Conservation (phyloP, 352 stramenopile species). For the Blastocystis sp. region DNA sequence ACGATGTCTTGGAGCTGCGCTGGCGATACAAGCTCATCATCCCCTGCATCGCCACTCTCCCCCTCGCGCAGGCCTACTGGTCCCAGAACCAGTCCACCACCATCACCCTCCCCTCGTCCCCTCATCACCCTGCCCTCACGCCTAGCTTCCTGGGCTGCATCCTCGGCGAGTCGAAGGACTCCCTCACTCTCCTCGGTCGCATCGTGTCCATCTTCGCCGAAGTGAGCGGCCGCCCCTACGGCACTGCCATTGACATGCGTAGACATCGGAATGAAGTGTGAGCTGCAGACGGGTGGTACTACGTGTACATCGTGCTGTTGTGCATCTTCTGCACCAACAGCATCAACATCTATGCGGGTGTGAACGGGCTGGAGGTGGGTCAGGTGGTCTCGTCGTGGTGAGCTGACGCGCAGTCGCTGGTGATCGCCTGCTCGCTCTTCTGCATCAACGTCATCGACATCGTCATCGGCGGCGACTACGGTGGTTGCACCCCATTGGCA, state of each 20-base stretch:
- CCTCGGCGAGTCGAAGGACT: conserved; percentile 10
- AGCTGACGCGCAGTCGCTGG: conserved; percentile 69
- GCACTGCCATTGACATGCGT: conserved; percentile 38
- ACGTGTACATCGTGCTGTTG: conserved; percentile 96
- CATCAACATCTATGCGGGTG: conserved; percentile 98
- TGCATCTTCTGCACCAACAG: conserved; percentile 98
- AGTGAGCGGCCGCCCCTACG: conserved; percentile 27
- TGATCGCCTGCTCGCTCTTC: conserved; percentile 87
- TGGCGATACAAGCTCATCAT: conserved; percentile 93
- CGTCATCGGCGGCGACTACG: conserved; percentile 72
- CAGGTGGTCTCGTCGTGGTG: conserved; percentile 77
- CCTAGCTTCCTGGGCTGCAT: conserved; percentile 29
- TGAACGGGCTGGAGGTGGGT: conserved; percentile 95
- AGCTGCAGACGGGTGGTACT: conserved; percentile 88
- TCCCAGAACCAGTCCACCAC: conserved; percentile 28
- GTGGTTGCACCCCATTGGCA: not conserved
- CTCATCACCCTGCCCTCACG: not conserved
- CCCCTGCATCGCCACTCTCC: conserved; percentile 89
- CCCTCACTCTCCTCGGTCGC: conserved; percentile 5
- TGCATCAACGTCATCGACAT: conserved; percentile 92
- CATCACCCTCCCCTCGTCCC: conserved; percentile 21
- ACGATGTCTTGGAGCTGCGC: conserved; percentile 92
- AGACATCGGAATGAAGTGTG: conserved; percentile 78
- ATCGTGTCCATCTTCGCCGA: conserved; percentile 32
- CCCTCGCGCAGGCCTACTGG: conserved; percentile 75